These are phyloP conservation scores for Amauroascus verrucosus DNA, from an alignment of 2,329 filamentous ascomycete species.

Conservation along the genomic window DNA sequence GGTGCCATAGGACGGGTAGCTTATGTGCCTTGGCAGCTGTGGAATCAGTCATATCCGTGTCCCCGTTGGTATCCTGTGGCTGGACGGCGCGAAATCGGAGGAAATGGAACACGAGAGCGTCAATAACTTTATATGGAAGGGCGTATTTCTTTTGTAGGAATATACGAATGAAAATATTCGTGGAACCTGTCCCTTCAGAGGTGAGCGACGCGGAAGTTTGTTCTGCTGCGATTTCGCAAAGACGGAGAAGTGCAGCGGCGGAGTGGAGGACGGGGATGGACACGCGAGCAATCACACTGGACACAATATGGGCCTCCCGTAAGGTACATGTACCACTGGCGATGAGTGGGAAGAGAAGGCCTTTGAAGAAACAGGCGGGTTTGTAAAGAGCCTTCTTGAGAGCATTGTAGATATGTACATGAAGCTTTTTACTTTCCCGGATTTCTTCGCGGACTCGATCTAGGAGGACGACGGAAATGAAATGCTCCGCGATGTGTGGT, in stretches of 20 bases:
- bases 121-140: constrained; percentile 85
- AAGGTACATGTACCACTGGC: constrained; percentile 78
- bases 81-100: constrained; percentile 70
- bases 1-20: constrained; percentile 91
- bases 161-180: constrained; percentile 89
- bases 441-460: constrained; percentile 91
- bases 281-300: constrained; percentile 71
- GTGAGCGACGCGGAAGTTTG: constrained; percentile 61
- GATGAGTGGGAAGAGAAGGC: constrained; percentile 83
- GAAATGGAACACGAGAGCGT: constrained; percentile 94
- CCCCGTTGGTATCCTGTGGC: constrained; percentile 45
- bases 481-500: constrained; percentile 68
- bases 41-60: constrained; percentile 39
- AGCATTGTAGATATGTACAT: constrained; percentile 88
- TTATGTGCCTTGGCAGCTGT: constrained; percentile 49
- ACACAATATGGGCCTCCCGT: constrained; percentile 83
- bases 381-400: constrained; percentile 91
- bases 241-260: constrained; percentile 76
- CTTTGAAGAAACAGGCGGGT: constrained; percentile 93
- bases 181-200: constrained; percentile 77
- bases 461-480: constrained; percentile 76
- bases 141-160: constrained; percentile 96
- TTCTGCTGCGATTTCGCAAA: constrained; percentile 90
- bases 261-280: constrained; percentile 87
- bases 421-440: constrained; percentile 84